A percentile compares a stretch with the other conserved stretches of the same genome.
Evolutionary conservation across 2,329 filamentous ascomycete species (phyloP).

Genomic region (Hypocrella siamensis): DNA sequence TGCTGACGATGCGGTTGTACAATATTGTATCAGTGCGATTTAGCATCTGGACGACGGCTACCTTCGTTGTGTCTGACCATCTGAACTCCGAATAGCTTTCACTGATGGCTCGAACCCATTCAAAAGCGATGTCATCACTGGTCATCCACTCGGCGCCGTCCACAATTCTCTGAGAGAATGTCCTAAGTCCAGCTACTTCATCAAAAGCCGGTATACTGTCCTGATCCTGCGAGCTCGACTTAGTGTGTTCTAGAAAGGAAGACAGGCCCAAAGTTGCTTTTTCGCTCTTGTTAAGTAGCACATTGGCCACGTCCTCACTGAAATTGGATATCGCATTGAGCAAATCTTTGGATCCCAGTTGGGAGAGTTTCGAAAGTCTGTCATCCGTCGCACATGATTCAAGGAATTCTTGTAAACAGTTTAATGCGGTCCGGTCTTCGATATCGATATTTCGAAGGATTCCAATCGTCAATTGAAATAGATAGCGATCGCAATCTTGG

Average conservation of each 20-base stretch:
- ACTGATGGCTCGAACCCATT: conserved; percentile 37
- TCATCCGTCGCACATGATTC: conserved; percentile 36
- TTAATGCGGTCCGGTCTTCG: conserved; percentile 29
- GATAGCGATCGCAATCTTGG: conserved; percentile 38
- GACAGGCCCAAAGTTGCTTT: conserved; percentile 36
- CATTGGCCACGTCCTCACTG: conserved; percentile 35
- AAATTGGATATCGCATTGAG: conserved; percentile 32
- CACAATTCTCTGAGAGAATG: conserved; percentile 35
- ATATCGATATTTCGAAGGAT: conserved; percentile 39
- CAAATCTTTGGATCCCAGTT: conserved; percentile 31
- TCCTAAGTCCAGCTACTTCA: conserved; percentile 32
- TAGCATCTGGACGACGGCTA: conserved; percentile 39
- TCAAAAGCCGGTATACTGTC: conserved; percentile 32
- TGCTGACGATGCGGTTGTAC: conserved; percentile 27
- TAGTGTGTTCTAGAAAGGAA: conserved; percentile 49
- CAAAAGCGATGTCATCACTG: conserved; percentile 40
- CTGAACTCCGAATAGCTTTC: conserved; percentile 34
- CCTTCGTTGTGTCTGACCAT: conserved; percentile 44
- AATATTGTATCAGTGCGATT: conserved; percentile 36
- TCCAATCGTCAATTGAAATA: conserved; percentile 39
- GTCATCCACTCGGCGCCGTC: conserved; percentile 29
- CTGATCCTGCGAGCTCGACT: conserved; percentile 35
- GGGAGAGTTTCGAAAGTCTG: conserved; percentile 30
- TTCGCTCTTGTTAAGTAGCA: conserved; percentile 37
- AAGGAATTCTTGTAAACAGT: conserved; percentile 31